Evolutionary conservation across 441 rosid species (phyloP).

Genomic region (Gossypium gossypioides): DNA sequence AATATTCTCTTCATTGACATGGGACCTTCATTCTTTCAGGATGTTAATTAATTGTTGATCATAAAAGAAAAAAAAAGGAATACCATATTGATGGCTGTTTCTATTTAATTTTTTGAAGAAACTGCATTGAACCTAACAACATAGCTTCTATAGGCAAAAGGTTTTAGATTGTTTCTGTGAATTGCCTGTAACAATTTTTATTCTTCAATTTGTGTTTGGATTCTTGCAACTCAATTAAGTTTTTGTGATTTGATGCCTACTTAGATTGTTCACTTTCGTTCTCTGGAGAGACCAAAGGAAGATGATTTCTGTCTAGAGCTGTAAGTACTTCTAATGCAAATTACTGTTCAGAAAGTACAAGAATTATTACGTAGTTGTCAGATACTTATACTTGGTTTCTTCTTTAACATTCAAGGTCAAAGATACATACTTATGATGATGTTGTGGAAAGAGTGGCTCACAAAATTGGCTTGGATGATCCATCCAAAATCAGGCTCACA

Average conservation of each 20-base stretch:
- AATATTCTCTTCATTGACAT: not conserved
- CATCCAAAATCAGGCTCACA: slow-evolving; percentile 81
- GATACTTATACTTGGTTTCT: slow-evolving; percentile 8
- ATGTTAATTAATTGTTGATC: not conserved
- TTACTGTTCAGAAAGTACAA: not conserved
- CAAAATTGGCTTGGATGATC: slow-evolving; percentile 70
- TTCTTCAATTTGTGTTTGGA: slow-evolving; percentile 7
- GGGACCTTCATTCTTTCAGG: slow-evolving; percentile 2
- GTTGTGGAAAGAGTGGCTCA: slow-evolving; percentile 79
- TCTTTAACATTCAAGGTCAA: slow-evolving; percentile 52
- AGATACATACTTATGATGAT: slow-evolving; percentile 72
- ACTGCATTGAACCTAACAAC: not conserved
- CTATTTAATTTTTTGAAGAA: not conserved
- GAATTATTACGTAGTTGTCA: not conserved
- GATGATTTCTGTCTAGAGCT: slow-evolving; percentile 78
- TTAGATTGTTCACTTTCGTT: slow-evolving; percentile 78
- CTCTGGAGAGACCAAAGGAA: slow-evolving; percentile 83
- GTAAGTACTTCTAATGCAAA: slow-evolving; percentile 39
- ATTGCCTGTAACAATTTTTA: not conserved
- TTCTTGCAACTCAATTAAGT: slow-evolving; percentile 9
- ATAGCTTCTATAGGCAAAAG: not conserved
- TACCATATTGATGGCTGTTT: not conserved
- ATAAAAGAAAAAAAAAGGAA: not conserved
- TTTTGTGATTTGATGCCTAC: slow-evolving; percentile 13
- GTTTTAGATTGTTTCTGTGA: not conserved